Percentiles rank a stretch among this genome's conserved stretches.
Evolutionary conservation across 2,329 filamentous ascomycete genomes (phyloP).

Genomic region (Colletotrichum liriopes): DNA sequence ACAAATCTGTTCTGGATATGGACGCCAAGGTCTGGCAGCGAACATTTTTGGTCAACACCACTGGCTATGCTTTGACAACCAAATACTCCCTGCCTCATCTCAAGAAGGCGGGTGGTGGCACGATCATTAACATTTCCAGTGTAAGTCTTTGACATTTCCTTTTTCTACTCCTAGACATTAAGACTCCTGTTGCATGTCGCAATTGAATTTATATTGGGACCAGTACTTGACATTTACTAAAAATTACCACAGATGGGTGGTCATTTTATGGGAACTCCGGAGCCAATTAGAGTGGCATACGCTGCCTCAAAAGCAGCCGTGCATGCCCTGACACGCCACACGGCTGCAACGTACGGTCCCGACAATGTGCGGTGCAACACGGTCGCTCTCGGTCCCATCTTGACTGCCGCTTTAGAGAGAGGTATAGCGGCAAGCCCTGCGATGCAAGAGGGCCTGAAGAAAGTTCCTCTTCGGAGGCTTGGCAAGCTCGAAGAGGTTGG

Average conservation of each 20-base stretch:
- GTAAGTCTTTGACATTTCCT: not conserved
- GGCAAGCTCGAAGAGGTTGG: slow-evolving; percentile 27
- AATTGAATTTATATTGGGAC: not conserved
- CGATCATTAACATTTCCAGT: slow-evolving; percentile 30
- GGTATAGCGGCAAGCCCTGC: slow-evolving; percentile 17
- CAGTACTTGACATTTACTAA: not conserved
- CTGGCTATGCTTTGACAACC: slow-evolving; percentile 21
- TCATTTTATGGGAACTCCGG: slow-evolving; percentile 25
- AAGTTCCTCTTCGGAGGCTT: not conserved
- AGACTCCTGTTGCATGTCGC: no score
- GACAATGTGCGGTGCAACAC: slow-evolving; percentile 31
- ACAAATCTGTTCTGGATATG: slow-evolving; percentile 22
- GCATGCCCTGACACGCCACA: slow-evolving; percentile 29
- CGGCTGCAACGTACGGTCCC: slow-evolving; percentile 13
- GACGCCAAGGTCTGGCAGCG: slow-evolving; percentile 22
- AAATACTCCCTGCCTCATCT: slow-evolving; percentile 27
- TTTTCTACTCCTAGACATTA: not conserved
- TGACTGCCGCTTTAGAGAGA: slow-evolving; percentile 19
- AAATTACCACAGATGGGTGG: not conserved
- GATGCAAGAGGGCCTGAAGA: slow-evolving; percentile 18
- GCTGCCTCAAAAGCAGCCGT: slow-evolving; percentile 23
- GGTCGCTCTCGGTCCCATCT: slow-evolving; percentile 10
- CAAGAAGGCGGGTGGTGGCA: slow-evolving; percentile 8
- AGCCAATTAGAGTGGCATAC: slow-evolving; percentile 21
- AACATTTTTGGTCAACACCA: slow-evolving; percentile 26